Evolutionary conservation across 352 stramenopile species (phyloP), one percentile per base, ranked within the genome.

Genomic region (Globisporangium middletonii): DNA sequence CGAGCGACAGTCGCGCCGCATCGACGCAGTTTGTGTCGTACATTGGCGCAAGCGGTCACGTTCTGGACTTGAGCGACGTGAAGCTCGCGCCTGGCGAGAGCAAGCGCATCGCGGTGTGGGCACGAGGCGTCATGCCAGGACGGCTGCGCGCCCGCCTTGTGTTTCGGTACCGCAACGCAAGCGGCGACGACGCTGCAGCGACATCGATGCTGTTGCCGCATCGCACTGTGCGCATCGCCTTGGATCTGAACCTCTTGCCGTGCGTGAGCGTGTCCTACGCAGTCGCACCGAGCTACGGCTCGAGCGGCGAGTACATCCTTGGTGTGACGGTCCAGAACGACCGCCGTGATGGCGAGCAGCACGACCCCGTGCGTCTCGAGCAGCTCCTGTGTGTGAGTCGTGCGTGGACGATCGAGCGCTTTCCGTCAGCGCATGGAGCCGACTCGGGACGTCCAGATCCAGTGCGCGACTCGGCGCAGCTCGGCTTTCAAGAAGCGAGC

Each of bases 401-500:
- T 4, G 63, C 61, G 6, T 94, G 85, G 85, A 64, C 53, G 15
- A 51, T 92, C 35, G 68, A 88, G 30, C 69, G 62, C 30, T 77
- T 94, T 44, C 44, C 16, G 8, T 9, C 42, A 23, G 0, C 18
- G 23, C 35, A 3, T 38, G 33, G 33, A 43, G 18, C 33, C 9
- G 26, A 30, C 46, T 37, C 19, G 23, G 16, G n/a, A 15, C 54
- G 15, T 28, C 26, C 47, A 45, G 35, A 15, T 15, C 11, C 46
- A 5, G 53, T 72, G 19, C 66, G 71, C 9, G 69, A 83, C 53
- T 73, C 75, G 18, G 51, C 60, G 6, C 65, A 69, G 30, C 62
- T 91, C 30, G 77, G 70, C n/a, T 85, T 73, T 53, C 79, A 80
- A 49, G 85, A 95, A 65, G 75, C 77, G 0, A 89, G 80, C 46